Conservation (phyloP, 176 grass and related monocot genomes). For the Lolium multiflorum region DNA sequence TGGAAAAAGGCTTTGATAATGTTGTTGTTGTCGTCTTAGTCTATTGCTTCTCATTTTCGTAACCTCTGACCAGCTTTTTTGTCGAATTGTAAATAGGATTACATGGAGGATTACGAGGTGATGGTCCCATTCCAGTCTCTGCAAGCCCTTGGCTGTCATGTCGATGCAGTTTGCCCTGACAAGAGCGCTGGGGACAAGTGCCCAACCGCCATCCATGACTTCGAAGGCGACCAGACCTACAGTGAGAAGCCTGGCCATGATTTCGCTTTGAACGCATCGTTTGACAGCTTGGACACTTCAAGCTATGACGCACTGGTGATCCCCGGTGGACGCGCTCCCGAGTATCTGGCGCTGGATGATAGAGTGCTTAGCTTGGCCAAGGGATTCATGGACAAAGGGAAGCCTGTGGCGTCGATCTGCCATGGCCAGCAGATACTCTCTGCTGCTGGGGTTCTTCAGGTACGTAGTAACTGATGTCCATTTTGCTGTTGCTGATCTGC, state of each 20-base stretch:
- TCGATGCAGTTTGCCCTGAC: conserved; percentile 74
- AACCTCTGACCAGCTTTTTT: too few species aligned
- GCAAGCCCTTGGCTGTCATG: conserved; percentile 90
- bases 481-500: background rate
- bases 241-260: conserved; percentile 98
- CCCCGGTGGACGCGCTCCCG: conserved; percentile 85
- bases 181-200: conserved; percentile 81
- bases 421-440: conserved; percentile 90
- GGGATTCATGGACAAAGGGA: conserved; percentile 70
- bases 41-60: too few species aligned
- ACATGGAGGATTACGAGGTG: conserved; percentile 98
- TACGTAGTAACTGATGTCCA: conserved; percentile 13
- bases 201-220: conserved; percentile 90
- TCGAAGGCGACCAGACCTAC: conserved; percentile 96
- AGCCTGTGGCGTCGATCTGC: conserved; percentile 92
- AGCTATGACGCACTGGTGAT: conserved; percentile 89
- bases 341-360: conserved; percentile 85
- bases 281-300: conserved; percentile 57
- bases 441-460: conserved; percentile 89
- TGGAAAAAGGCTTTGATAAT: too few species aligned
- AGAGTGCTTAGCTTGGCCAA: conserved; percentile 72
- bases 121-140: conserved; percentile 97
- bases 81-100: conserved; percentile 85
- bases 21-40: too few species aligned
- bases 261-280: conserved; percentile 78